Base-by-base conservation (phyloP, 495 filamentous ascomycete species). In the Tuber microsphaerosporum region DNA sequence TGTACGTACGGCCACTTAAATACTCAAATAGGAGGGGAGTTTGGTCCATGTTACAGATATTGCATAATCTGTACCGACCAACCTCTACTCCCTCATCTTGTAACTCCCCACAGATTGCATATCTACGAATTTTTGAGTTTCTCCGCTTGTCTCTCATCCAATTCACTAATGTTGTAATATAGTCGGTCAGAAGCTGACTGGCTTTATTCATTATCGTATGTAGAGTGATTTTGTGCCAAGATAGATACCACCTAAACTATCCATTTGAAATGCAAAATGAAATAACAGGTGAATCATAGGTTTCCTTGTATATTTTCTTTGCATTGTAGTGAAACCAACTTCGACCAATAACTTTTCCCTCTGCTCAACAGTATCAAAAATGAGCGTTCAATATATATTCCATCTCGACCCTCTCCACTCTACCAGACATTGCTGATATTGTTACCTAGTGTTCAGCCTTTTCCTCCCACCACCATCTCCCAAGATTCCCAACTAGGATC, bases 41-140 rank as follows among this genome's bases (percentile, higher is more conserved):
- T 43, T 76, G 41, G 22, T 75, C 70, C 34, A 75, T 51, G 68
- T 73, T 75, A 22, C 74, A 61, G 43, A 75, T 73, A 45, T 70
- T 68, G 19, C 44, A 17, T 8, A 75, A 41, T 51, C 34, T 56
- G 68, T 73, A 75, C 17, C 19, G 42, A 22, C 73, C n/a, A 17
- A 75, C 68, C 3, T 26, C 61, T 20, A 26, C 22, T 37, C 34
- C 22, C 22, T 44, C n/a, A 46, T 74, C 41, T 10, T 17, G 45
- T 6, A 48, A 48, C 19, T 4, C 6, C 0, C 1, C 2, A 22
- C 4, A 48, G 19, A 17, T 4, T 48, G 17, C 5, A 48, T 48
- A 20, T 48, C 5, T 70, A n/a, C 22, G 37, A 12, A 71, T 14
- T 39, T 75, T 68, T 37, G 26, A 75, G 42, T 75, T 71, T 5